Percentiles rank a stretch among this genome's conserved stretches.
Conservation (phyloP, 2,329 filamentous ascomycete genomes). For the Trichoderma citrinoviride region DNA sequence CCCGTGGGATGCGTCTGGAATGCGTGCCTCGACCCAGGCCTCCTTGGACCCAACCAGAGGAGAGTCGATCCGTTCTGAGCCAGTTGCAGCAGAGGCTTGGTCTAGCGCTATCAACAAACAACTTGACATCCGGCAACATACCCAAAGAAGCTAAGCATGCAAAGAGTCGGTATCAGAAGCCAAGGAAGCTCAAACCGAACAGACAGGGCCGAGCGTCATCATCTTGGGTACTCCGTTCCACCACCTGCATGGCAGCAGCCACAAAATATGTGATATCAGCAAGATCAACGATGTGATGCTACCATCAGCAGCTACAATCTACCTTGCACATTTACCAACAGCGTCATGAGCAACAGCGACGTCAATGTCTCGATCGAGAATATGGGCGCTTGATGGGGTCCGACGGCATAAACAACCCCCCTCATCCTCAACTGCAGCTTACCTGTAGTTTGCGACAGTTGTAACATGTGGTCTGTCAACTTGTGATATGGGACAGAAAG, state of each 20-base stretch:
- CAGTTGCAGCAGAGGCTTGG: background rate
- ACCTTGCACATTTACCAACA: background rate
- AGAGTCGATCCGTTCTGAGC: background rate
- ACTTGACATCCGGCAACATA: background rate
- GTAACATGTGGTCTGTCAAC: background rate
- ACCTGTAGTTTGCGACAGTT: background rate
- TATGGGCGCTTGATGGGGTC: slow-evolving; percentile 3
- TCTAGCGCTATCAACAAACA: background rate
- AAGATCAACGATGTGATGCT: background rate
- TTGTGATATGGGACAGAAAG: background rate
- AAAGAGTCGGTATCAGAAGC: background rate
- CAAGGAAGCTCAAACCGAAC: background rate
- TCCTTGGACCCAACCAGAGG: background rate
- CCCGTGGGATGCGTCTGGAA: background rate
- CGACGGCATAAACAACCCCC: slow-evolving; percentile 2
- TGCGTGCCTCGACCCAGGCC: background rate
- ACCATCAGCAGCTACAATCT: background rate
- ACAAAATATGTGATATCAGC: background rate
- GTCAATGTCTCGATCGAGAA: background rate
- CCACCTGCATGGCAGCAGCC: background rate
- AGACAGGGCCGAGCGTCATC: background rate
- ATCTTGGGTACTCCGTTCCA: background rate
- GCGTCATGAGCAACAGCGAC: background rate
- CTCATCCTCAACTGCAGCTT: background rate
- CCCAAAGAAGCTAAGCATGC: background rate